These are phyloP conservation scores for Neophaeococcomyces mojaviensis DNA, from an alignment of 2,329 filamentous ascomycete genomes.

Conservation along the genomic window DNA sequence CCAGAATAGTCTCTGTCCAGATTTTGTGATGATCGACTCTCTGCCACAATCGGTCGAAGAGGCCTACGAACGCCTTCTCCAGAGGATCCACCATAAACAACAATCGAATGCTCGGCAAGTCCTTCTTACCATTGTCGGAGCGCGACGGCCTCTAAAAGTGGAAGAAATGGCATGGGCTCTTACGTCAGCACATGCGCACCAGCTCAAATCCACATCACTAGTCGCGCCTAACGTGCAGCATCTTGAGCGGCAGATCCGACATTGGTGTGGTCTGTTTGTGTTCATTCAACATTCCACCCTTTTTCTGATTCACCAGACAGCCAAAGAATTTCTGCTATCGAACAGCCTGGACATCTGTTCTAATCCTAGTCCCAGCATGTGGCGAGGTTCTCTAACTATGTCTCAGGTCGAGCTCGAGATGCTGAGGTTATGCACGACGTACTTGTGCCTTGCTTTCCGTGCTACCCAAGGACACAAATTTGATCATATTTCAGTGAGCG, in stretches of 20 bases:
- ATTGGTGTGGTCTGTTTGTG: constrained; percentile 23
- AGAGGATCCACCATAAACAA: constrained; percentile 4
- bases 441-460: too few species aligned
- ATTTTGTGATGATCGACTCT: constrained; percentile 10
- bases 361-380: too few species aligned
- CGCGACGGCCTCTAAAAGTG: constrained; percentile 14
- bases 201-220: background rate
- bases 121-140: constrained; percentile 20
- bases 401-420: too few species aligned
- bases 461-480: too few species aligned
- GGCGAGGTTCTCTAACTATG: too few species aligned
- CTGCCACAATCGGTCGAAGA: constrained; percentile 15
- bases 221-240: constrained; percentile 10
- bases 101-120: constrained; percentile 8
- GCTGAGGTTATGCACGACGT: too few species aligned
- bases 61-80: constrained; percentile 22
- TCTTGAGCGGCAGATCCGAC: constrained; percentile 12
- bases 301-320: constrained; percentile 25
- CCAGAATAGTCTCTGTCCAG: constrained; percentile 9
- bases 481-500: too few species aligned
- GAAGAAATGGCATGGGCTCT: constrained; percentile 17
- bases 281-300: constrained; percentile 18
- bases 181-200: constrained; percentile 7
- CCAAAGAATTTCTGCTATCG: constrained; percentile 22
- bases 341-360: too few species aligned